Percentiles rank a stretch among this genome's conserved stretches.
These are phyloP conservation scores for Fusarium robinianum DNA, from an alignment of 2,329 filamentous ascomycete genomes.

Conservation along the genomic window DNA sequence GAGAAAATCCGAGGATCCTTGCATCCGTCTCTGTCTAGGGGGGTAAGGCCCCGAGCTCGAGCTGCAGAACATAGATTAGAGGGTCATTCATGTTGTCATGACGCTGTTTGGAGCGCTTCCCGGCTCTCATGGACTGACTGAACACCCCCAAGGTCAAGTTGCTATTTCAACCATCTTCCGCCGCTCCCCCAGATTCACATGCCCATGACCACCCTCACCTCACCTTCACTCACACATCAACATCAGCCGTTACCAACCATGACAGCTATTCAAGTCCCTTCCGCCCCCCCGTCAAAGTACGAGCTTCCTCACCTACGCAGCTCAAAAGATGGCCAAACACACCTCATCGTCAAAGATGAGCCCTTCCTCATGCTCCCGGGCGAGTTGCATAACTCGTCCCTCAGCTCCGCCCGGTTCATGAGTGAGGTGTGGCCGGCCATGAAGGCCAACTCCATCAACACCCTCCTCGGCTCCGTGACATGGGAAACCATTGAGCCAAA, in stretches of 20 bases:
- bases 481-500: slow-evolving; percentile 46
- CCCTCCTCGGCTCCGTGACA: slow-evolving; percentile 42
- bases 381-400: slow-evolving; percentile 45
- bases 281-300: neutral
- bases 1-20: slow-evolving; percentile 22
- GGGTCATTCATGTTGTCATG: no score
- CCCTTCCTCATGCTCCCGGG: slow-evolving; percentile 44
- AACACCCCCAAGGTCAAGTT: neutral
- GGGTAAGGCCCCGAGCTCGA: no score
- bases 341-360: slow-evolving; percentile 45
- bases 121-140: neutral
- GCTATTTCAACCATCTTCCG: slow-evolving; percentile 14
- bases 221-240: neutral
- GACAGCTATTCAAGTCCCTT: slow-evolving; percentile 14
- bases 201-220: neutral
- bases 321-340: slow-evolving; percentile 36
- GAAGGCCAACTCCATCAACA: slow-evolving; percentile 43
- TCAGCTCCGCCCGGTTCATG: slow-evolving; percentile 43
- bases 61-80: no score
- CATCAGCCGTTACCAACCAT: slow-evolving; percentile 16
- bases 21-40: no score
- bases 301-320: slow-evolving; percentile 25
- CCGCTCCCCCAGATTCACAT: neutral
- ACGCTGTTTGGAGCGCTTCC: neutral
- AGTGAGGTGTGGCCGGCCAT: slow-evolving; percentile 38